These are phyloP conservation scores for Corylus avellana DNA, from an alignment of 306 rosid species.

Conservation along the genomic window DNA sequence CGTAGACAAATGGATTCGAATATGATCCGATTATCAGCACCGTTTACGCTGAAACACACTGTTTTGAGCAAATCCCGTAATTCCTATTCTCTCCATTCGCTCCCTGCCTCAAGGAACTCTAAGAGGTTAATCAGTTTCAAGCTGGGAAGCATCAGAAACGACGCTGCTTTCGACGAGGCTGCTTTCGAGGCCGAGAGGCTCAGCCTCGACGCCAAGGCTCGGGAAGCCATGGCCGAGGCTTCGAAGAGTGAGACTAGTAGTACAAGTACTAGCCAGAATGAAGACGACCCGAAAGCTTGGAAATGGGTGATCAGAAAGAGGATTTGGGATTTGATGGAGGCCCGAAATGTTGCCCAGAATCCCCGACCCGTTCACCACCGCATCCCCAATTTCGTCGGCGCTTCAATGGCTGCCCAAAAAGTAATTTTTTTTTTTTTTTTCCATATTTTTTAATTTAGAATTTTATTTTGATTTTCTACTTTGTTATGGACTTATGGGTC, in stretches of 20 bases:
- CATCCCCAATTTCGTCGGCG: constrained; percentile 86
- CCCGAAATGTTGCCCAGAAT: constrained; percentile 56
- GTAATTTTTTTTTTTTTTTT: constrained; percentile 23
- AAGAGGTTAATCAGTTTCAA: constrained; percentile 18
- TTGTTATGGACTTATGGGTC: constrained; percentile 22
- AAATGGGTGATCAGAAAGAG: constrained; percentile 87
- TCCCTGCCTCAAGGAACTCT: constrained; percentile 21
- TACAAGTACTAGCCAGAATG: constrained; percentile 24
- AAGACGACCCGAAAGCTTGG: constrained; percentile 82
- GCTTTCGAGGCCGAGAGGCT: constrained; percentile 76
- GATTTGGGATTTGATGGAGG: constrained; percentile 84
- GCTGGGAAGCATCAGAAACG: constrained; percentile 29
- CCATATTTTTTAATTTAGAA: not conserved
- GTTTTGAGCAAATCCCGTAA: constrained; percentile 6
- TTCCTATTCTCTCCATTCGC: constrained; percentile 16
- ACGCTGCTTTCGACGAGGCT: constrained; percentile 54
- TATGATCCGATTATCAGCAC: constrained; percentile 35
- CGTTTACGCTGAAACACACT: constrained; percentile 17
- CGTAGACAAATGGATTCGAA: constrained; percentile 41
- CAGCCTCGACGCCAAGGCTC: constrained; percentile 75
- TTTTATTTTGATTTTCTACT: not conserved
- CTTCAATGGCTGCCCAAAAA: constrained; percentile 68
- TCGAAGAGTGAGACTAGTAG: constrained; percentile 29
- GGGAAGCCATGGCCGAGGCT: constrained; percentile 60
- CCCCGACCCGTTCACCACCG: constrained; percentile 95